Evolutionary conservation across 371 early-diverging fungal species (phyloP).

Genomic region (Rhizopus microsporus): DNA sequence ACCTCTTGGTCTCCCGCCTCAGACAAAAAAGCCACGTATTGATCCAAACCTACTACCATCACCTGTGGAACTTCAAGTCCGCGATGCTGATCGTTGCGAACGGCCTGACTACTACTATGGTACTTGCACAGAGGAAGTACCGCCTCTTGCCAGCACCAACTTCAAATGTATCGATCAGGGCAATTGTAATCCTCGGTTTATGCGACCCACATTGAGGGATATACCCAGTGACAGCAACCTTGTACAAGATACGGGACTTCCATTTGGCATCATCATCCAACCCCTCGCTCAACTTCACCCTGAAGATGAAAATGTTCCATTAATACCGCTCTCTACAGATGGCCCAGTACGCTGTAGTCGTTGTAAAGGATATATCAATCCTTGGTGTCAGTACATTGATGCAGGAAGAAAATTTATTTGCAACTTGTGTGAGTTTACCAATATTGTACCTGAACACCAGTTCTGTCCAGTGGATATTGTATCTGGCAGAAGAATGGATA

Average conservation of each 20-base stretch:
- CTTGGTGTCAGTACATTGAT: conserved; percentile 81
- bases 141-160: conserved; percentile 83
- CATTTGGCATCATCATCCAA: conserved; percentile 88
- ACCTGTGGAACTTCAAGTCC: conserved; percentile 79
- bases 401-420: conserved; percentile 91
- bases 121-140: conserved; percentile 58
- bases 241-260: conserved; percentile 72
- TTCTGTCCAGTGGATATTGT: conserved; percentile 89
- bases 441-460: conserved; percentile 83
- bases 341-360: conserved; percentile 62
- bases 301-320: conserved; percentile 59
- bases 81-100: conserved; percentile 71
- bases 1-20: conserved; percentile 27
- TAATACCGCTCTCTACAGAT: conserved; percentile 9
- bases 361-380: conserved; percentile 95
- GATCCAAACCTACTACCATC: conserved; percentile 95
- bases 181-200: conserved; percentile 91
- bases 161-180: conserved; percentile 89
- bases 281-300: conserved; percentile 82
- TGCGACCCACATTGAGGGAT: conserved; percentile 84
- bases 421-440: conserved; percentile 90
- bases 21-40: conserved; percentile 62
- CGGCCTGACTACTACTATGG: conserved; percentile 58
- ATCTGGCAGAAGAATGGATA: conserved; percentile 85
- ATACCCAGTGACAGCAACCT: conserved; percentile 84